Evolutionary conservation across 2,329 filamentous ascomycete species (phyloP), one percentile per base, ranked within the genome.

Genomic region (Leptodontidium sp.): DNA sequence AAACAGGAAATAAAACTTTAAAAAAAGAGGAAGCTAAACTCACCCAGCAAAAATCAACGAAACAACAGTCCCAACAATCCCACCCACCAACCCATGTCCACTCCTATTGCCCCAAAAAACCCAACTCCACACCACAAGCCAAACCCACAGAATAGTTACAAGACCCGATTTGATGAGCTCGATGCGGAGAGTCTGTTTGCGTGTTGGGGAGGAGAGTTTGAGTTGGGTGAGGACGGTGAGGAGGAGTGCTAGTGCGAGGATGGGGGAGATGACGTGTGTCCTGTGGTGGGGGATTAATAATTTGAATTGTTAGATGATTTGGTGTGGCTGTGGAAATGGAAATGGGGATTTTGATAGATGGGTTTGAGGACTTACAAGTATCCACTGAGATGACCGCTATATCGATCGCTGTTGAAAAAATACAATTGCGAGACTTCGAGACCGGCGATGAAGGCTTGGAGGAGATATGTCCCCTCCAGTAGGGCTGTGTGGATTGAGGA

Each of bases 391-490:
- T 63, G 26, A 11, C 52, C 26, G 11, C 14, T 35, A 47, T 63
- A 32, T 14, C 38, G 24, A n/a, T 43, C 55, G 32, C 32, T 40
- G 47, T 29, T 24, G 17, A 52, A 50, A 24, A 29, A 63, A 47
- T 63, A 63, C 7, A 63, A 52, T 17, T 63, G 43, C n/a, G 32
- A 47, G 47, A 47, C 29, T 40, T 50, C 45, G n/a, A 63, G 26
- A 11, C 45, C 61, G 45, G 45, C 61, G 12, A 63, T 32, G 61
- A 63, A 63, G 2, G 61, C 61, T 40, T 59, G 55, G 32, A 59
- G 52, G 15, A 55, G 52, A 14, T 55, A 55, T 17, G 52, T 55
- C 5, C 52, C 52, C 52, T 55, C 52, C 8, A 55, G 29, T 1
- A 55, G 52, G 26, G 52, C 52, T 7, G 52, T 55, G 14, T 55